Evolutionary conservation across 1,284 basidiomycete species (phyloP).

Genomic region (Schizopora paradoxa): DNA sequence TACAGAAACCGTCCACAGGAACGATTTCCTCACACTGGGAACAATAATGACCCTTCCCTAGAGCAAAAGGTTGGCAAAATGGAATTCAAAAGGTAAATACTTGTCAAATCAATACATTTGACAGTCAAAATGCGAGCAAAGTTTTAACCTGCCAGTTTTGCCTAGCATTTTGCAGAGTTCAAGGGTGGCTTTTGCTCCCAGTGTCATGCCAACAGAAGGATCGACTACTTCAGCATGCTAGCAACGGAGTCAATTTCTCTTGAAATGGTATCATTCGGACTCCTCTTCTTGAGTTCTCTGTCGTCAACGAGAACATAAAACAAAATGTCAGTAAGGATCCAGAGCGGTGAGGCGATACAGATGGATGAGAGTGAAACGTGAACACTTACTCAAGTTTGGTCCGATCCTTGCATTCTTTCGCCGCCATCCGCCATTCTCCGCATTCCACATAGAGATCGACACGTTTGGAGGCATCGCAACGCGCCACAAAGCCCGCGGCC

Average conservation of each 20-base stretch:
- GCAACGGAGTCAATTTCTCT: conserved; percentile 73
- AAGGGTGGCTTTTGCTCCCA: too few species aligned
- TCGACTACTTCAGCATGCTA: conserved; percentile 57
- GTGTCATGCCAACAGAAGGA: too few species aligned
- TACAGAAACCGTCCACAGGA: background rate
- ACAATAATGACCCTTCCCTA: background rate
- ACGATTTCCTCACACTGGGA: background rate
- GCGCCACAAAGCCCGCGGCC: conserved; percentile 69
- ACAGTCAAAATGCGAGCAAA: too few species aligned
- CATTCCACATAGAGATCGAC: conserved; percentile 85
- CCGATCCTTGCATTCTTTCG: conserved; percentile 83
- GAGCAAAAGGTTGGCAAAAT: too few species aligned
- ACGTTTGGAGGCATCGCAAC: conserved; percentile 78
- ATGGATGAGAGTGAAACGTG: conserved; percentile 15
- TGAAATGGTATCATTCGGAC: conserved; percentile 73
- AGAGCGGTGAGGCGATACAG: too few species aligned
- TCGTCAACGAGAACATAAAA: conserved; percentile 4
- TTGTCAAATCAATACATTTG: too few species aligned
- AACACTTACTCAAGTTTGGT: conserved; percentile 71
- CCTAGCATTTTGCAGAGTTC: too few species aligned
- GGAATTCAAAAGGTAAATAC: background rate
- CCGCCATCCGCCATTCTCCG: conserved; percentile 84
- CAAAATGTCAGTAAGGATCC: background rate
- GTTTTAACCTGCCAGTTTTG: background rate
- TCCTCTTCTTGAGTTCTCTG: conserved; percentile 64